Evolutionary conservation across 1,284 basidiomycete species (phyloP).

Genomic region (Sanghuangporus sanghuang): DNA sequence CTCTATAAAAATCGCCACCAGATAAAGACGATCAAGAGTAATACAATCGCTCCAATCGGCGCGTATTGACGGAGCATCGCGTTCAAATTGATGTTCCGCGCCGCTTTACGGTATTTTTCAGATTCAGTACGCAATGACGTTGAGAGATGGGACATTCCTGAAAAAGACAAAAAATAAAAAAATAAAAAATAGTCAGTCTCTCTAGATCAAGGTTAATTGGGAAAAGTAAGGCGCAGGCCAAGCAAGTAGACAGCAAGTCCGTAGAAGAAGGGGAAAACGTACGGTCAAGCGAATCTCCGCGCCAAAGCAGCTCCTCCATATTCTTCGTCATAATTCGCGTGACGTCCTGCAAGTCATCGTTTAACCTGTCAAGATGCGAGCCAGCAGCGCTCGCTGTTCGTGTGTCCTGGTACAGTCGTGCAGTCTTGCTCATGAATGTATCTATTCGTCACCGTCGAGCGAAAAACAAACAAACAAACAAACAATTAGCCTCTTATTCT

Average conservation of each 20-base stretch:
- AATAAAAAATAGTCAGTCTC: slow-evolving; percentile 10
- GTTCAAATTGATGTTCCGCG: slow-evolving; percentile 90
- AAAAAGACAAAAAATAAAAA: too few species aligned
- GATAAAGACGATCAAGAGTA: slow-evolving; percentile 82
- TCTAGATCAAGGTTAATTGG: neutral
- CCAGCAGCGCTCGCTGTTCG: slow-evolving; percentile 75
- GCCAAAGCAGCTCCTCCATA: slow-evolving; percentile 98
- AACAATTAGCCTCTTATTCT: too few species aligned
- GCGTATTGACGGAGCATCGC: slow-evolving; percentile 96
- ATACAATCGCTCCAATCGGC: slow-evolving; percentile 75
- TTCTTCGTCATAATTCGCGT: slow-evolving; percentile 99
- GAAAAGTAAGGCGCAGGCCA: neutral
- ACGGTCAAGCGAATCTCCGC: slow-evolving; percentile 96
- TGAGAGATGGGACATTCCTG: slow-evolving; percentile 97
- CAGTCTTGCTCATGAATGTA: slow-evolving; percentile 98
- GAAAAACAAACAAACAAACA: neutral
- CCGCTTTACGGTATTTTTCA: slow-evolving; percentile 95
- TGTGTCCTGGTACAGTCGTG: slow-evolving; percentile 91
- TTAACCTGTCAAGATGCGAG: slow-evolving; percentile 81
- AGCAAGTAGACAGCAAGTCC: too few species aligned
- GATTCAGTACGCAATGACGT: slow-evolving; percentile 96
- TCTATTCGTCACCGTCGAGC: slow-evolving; percentile 42
- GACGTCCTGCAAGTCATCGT: slow-evolving; percentile 96
- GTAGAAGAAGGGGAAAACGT: too few species aligned
- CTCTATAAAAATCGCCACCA: slow-evolving; percentile 83